phyloP scores from a whole-genome alignment of 805 yeast genomes.

The Yarrowia yakushimensis region DNA sequence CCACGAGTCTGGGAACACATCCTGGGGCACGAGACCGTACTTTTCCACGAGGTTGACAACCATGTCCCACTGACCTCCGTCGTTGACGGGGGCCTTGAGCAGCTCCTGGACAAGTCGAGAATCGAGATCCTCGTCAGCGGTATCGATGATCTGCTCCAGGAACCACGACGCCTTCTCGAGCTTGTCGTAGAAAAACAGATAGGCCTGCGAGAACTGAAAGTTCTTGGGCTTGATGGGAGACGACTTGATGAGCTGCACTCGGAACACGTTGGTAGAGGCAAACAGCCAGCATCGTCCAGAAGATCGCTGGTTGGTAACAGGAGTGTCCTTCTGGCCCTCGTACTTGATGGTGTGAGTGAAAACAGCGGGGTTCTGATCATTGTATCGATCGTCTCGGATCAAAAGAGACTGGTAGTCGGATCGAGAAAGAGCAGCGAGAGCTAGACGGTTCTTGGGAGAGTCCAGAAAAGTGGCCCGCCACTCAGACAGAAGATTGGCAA shows the following conservation, averaged over 20 bases:
- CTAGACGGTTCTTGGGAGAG: constrained; percentile 52
- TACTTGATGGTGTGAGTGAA: constrained; percentile 45
- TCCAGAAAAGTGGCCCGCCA: constrained; percentile 48
- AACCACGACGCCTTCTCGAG: constrained; percentile 80
- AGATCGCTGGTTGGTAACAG: constrained; percentile 67
- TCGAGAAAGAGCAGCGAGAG: constrained; percentile 51
- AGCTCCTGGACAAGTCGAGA: constrained; percentile 68
- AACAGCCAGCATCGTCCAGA: constrained; percentile 89
- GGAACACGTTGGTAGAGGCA: constrained; percentile 72
- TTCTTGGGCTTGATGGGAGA: constrained; percentile 52
- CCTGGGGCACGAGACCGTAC: constrained; percentile 77
- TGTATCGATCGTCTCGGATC: constrained; percentile 34
- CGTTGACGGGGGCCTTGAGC: constrained; percentile 62
- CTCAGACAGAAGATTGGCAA: constrained; percentile 33
- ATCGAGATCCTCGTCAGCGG: constrained; percentile 61
- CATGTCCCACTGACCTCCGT: constrained; percentile 91
- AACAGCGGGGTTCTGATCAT: constrained; percentile 32
- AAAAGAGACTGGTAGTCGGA: constrained; percentile 43
- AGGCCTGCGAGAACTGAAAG: constrained; percentile 74
- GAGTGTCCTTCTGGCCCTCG: constrained; percentile 47
- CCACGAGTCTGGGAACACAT: constrained; percentile 64
- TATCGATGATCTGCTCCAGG: constrained; percentile 70
- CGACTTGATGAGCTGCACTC: constrained; percentile 58
- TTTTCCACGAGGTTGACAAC: constrained; percentile 69
- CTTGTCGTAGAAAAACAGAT: constrained; percentile 79